Evolutionary conservation across 2,329 filamentous ascomycete species (phyloP), one percentile per base, ranked within the genome.

Genomic region (Cladobotryum mycophilum): DNA sequence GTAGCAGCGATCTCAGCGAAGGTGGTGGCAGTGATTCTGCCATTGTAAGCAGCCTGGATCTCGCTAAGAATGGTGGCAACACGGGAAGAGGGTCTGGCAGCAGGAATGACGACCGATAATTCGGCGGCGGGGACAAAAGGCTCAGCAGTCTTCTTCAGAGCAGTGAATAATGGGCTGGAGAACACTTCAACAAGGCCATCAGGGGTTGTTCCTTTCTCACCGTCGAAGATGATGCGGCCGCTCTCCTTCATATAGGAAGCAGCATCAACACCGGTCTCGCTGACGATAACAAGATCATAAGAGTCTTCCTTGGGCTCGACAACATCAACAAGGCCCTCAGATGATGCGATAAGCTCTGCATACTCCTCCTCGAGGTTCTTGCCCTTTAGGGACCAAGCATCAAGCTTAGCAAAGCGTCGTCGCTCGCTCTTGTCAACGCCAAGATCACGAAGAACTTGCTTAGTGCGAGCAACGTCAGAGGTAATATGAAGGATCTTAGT

Each of bases 151-250:
- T 54, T 55, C 35, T 53, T 54, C 36, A 55, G 48, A 12, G 51
- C 56, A 34, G 25, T 56, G 47, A 38, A 50, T 1, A 14, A 5
- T 11, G 55, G 41, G 9, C 47, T 53, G 9, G 53, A 45, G 47
- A 58, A 58, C n/a, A 56, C 20, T 8, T 52, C 47, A 17, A 44
- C 41, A 1, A 58, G 47, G 35, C 52, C 53, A 43, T 48, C 46
- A 13, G 55, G 42, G 18, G 53, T 7, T 11, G 12, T 48, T 4
- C 52, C 55, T 41, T 55, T 53, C 18, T 56, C 43, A 15, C 55
- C 56, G 15, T 58, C 53, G 17, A 58, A 53, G 25, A 59, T 34
- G 11, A 58, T 76, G 62, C 86, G 83, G 41, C 84, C 84, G 2
- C 80, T 53, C 1, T 56, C 56, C 33, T 58, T 58, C 43, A 56